These are phyloP conservation scores for Stephania cephalantha DNA, from an alignment of 164 flowering plant genomes.

Conservation along the genomic window DNA sequence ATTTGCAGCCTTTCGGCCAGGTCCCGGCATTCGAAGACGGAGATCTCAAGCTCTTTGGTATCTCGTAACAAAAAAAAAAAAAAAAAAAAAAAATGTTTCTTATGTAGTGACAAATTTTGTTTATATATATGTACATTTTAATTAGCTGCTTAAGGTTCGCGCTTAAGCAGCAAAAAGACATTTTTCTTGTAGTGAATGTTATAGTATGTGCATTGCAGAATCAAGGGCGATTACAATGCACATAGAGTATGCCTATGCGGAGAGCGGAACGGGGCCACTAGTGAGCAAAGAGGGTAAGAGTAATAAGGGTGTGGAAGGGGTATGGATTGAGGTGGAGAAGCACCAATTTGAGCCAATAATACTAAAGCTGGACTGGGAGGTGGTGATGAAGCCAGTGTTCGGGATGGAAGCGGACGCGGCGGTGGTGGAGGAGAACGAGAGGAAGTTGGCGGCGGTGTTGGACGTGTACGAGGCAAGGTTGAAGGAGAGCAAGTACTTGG, in stretches of 20 bases:
- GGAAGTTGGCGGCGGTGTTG: constrained; percentile 11
- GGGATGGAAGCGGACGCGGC: constrained; percentile 22
- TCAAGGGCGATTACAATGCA: constrained; percentile 59
- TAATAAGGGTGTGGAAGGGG: constrained; percentile 17
- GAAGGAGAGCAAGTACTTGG: constrained; percentile 13
- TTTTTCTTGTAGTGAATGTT: not conserved
- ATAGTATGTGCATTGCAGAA: constrained; percentile 28
- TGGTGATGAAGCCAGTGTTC: constrained; percentile 26
- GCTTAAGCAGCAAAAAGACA: not conserved
- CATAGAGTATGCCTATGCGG: constrained; percentile 26
- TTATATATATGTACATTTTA: too few relatives aligned
- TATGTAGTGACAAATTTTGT: too few relatives aligned
- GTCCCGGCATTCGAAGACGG: constrained; percentile 31
- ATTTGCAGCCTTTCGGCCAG: constrained; percentile 29
- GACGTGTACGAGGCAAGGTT: constrained; percentile 20
- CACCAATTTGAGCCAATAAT: constrained; percentile 45
- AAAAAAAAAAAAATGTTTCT: too few relatives aligned
- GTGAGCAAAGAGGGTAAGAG: constrained; percentile 19
- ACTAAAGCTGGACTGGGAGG: constrained; percentile 33
- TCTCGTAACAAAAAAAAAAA: too few relatives aligned
- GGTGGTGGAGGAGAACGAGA: constrained; percentile 6
- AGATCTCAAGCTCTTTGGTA: constrained; percentile 20
- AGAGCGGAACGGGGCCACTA: constrained; percentile 34
- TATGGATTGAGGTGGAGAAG: constrained; percentile 60
- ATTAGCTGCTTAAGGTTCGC: too few relatives aligned